A percentile compares a stretch with the other conserved stretches of the same genome.
These are phyloP conservation scores for Salvia rosmarinus DNA, from an alignment of 257 asterid genomes.

Conservation along the genomic window DNA sequence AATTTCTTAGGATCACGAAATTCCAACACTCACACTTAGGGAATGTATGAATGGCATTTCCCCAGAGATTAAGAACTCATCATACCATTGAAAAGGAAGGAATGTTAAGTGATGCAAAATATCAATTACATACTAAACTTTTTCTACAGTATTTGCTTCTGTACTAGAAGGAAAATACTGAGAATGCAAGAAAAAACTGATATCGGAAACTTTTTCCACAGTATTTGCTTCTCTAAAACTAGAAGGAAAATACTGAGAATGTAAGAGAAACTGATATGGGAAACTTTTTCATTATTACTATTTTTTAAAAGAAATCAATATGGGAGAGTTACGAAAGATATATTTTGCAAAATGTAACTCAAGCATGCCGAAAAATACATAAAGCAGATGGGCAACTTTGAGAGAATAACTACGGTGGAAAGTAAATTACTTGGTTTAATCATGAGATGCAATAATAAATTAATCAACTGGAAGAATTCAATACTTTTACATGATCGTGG, in stretches of 20 bases:
- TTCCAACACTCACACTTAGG: neutral
- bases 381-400: neutral
- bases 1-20: neutral
- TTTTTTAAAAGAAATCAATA: neutral
- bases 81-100: neutral
- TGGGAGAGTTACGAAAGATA: neutral
- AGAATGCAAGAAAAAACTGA: too few relatives aligned
- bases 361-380: neutral
- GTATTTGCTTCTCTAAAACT: conserved; percentile 1
- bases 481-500: neutral
- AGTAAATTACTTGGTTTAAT: neutral
- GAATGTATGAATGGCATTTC: neutral
- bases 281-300: neutral
- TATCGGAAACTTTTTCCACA: too few relatives aligned
- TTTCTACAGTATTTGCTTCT: too few relatives aligned
- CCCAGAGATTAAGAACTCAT: neutral
- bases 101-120: neutral
- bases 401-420: conserved; percentile 11
- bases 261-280: neutral
- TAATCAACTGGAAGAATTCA: neutral
- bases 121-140: neutral
- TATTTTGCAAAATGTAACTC: conserved; percentile 7
- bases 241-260: neutral
- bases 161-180: too few relatives aligned
- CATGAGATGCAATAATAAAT: neutral